Conservation (phyloP, 148 eudicot genomes). For the Camellia lanceoleosa region DNA sequence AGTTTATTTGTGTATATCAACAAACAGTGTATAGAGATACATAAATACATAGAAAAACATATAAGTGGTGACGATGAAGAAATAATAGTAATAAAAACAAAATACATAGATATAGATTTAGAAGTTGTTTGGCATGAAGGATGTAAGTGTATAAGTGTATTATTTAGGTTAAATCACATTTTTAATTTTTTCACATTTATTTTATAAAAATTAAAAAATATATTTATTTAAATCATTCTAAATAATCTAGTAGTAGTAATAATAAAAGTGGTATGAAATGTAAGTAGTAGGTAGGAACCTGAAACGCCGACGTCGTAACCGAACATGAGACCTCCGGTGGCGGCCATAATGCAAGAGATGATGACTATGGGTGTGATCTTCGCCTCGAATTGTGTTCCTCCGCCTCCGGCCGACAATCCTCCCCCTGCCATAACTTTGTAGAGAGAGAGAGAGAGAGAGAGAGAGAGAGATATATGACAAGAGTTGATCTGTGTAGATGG, state of each 20-base stretch:
- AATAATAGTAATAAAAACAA: too few species aligned
- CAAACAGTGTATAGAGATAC: neutral
- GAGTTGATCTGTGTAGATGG: neutral
- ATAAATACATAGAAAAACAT: neutral
- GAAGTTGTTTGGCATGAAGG: too few species aligned
- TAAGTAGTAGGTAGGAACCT: constrained; percentile 30
- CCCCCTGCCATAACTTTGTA: constrained; percentile 62
- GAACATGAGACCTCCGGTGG: constrained; percentile 96
- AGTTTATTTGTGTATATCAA: too few species aligned
- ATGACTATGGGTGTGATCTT: constrained; percentile 89
- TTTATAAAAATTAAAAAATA: too few species aligned
- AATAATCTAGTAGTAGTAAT: too few species aligned
- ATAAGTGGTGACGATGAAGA: too few species aligned
- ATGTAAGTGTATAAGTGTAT: too few species aligned
- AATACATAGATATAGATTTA: too few species aligned
- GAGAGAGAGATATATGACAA: neutral
- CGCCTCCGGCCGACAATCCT: constrained; percentile 51
- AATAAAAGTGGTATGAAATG: too few species aligned
- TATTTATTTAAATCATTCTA: too few species aligned
- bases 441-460: neutral
- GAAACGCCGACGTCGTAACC: constrained; percentile 95
- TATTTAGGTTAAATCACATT: too few species aligned
- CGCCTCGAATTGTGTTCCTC: constrained; percentile 76
- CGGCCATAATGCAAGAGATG: constrained; percentile 89
- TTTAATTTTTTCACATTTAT: too few species aligned